Conservation (phyloP, 140 eudicot species). For the Bidens hawaiensis region DNA sequence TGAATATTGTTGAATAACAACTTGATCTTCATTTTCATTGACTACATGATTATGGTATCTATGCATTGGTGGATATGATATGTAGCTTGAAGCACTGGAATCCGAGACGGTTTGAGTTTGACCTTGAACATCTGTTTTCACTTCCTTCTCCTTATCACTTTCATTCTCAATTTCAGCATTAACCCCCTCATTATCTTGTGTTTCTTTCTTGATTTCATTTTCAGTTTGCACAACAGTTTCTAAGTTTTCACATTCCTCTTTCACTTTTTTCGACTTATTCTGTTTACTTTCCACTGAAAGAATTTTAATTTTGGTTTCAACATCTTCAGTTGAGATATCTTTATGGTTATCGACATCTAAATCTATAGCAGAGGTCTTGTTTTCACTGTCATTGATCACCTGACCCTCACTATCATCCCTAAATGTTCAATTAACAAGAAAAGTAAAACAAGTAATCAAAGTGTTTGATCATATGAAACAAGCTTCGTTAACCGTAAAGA, state of each 20-base stretch:
- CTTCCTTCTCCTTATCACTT: constrained; percentile 9
- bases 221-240: constrained; percentile 11
- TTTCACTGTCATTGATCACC: constrained; percentile 16
- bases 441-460: constrained; percentile 12
- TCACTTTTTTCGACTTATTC: constrained; percentile 13
- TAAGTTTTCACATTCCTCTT: constrained; percentile 8
- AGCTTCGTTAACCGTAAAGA: neutral
- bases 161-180: constrained; percentile 11
- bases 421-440: neutral
- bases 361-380: constrained; percentile 18
- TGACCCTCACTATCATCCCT: constrained; percentile 32
- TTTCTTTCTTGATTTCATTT: constrained; percentile 18
- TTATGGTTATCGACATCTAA: constrained; percentile 6
- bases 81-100: constrained; percentile 41
- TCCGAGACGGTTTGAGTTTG: constrained; percentile 29
- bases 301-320: constrained; percentile 4
- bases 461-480: neutral
- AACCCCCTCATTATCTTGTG: neutral
- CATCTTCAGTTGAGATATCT: constrained; percentile 14
- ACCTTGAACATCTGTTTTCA: constrained; percentile 10
- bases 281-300: constrained; percentile 10
- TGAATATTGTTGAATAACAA: constrained; percentile 37
- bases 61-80: constrained; percentile 42
- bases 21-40: constrained; percentile 21
- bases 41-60: constrained; percentile 29